Base-by-base conservation (phyloP, 2,329 filamentous ascomycete genomes). In the Xylaria sp. region DNA sequence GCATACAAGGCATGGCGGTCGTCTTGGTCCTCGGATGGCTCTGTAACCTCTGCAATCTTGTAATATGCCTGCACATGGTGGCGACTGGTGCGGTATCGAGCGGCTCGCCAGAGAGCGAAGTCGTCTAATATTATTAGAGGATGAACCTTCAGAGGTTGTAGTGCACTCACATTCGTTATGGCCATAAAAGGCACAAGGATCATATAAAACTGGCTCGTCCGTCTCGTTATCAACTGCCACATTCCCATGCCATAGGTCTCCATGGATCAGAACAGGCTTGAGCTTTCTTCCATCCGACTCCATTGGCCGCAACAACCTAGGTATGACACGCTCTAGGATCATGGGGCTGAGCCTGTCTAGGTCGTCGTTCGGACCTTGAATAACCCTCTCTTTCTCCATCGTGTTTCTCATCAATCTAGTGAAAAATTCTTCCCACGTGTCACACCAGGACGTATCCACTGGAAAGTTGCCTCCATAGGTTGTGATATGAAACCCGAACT, bases 211-310 rank as follows among this genome's bases (percentile, higher is more conserved):
- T 9, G 78, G 66, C 0, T 78, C 59, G 0, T 74, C 76, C 0
- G 75, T 82, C 8, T 75, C 62, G 0, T 66, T 62, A 36, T 78
- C 75, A 6, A 77, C 78, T 0, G 79, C 80, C 1, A 76, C 72
- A 64, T 84, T 84, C 1, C 75, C 78, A 57, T 83, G 79, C 82
- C 80, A 83, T 1, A 83, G 72, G 71, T 83, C 80, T 0, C 80
- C 81, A 66, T 82, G 81, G 18, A 82, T 78, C 54, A 82, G 71
- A 23, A 70, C 69, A 0, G 79, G 78, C 54, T 72, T 75, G 10
- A 80, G 49, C 1, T 20, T 49, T 1, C 75, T 58, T 1, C 77
- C 78, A 1, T 78, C 70, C 1, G 57, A 13, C 60, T 77, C 70
- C 13, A 80, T 46, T 0, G 71, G 71, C 1, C 73, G 76, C 4